Conservation (phyloP, 139 green algal species). For the Tetratostichococcus sp. region DNA sequence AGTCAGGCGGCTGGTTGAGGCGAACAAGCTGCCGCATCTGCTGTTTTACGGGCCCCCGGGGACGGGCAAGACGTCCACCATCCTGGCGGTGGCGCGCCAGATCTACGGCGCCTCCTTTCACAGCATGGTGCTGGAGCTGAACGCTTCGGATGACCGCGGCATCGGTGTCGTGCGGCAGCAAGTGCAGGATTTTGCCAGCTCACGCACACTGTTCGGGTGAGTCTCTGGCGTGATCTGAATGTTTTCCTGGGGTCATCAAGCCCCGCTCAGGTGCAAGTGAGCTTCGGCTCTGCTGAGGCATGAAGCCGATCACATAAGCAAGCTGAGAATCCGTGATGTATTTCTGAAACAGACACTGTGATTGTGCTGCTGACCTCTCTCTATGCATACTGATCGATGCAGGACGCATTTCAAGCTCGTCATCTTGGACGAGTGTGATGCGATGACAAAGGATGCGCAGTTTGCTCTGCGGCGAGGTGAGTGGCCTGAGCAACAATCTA, state of each 20-base stretch:
- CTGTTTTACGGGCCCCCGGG: constrained; percentile 98
- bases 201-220: constrained; percentile 84
- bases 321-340: too few species aligned
- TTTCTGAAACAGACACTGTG: too few species aligned
- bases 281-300: too few species aligned
- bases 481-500: background rate
- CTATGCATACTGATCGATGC: constrained; percentile 16
- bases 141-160: constrained; percentile 92
- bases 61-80: constrained; percentile 97
- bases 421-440: constrained; percentile 97
- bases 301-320: too few species aligned
- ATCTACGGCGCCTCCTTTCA: constrained; percentile 62
- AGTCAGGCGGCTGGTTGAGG: constrained; percentile 74
- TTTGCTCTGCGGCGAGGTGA: constrained; percentile 86
- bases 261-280: too few species aligned
- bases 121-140: constrained; percentile 94
- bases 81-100: constrained; percentile 80
- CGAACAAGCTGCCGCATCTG: constrained; percentile 90
- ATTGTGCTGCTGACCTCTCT: too few species aligned
- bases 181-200: constrained; percentile 96
- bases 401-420: constrained; percentile 93
- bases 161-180: constrained; percentile 93
- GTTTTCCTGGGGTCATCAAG: too few species aligned
- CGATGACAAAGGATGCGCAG: constrained; percentile 98
- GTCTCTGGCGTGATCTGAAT: background rate